These are phyloP conservation scores for Craterostigma plantagineum DNA, from an alignment of 257 asterid genomes.

Conservation along the genomic window DNA sequence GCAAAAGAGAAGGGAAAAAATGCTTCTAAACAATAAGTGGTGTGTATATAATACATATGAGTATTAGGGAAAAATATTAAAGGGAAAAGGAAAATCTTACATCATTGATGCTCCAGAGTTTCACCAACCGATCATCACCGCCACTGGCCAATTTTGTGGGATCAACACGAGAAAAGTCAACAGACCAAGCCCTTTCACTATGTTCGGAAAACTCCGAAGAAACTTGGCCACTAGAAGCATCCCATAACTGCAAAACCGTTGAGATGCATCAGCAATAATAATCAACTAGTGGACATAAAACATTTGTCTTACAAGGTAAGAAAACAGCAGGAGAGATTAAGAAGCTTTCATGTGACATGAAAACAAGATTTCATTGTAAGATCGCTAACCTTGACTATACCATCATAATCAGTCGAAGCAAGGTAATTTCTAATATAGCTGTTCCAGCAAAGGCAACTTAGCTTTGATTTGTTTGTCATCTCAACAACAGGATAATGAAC, in stretches of 20 bases:
- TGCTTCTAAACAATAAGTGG: no score
- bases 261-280: no score
- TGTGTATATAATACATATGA: no score
- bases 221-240: slow-evolving; percentile 68
- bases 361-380: no score
- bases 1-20: no score
- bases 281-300: no score
- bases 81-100: slow-evolving; percentile 12
- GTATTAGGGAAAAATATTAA: no score
- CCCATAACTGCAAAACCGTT: slow-evolving; percentile 58
- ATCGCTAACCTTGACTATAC: slow-evolving; percentile 36
- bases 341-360: no score
- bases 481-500: slow-evolving; percentile 79
- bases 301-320: no score
- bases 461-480: slow-evolving; percentile 68
- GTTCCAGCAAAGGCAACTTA: slow-evolving; percentile 86
- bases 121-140: slow-evolving; percentile 81
- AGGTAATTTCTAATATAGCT: slow-evolving; percentile 82
- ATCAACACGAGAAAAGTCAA: slow-evolving; percentile 67
- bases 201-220: slow-evolving; percentile 50
- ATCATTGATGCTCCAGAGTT: slow-evolving; percentile 81
- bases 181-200: slow-evolving; percentile 90
- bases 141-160: slow-evolving; percentile 85
- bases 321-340: no score
- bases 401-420: slow-evolving; percentile 91